A percentile compares a stretch with the other conserved stretches of the same genome.
phyloP scores from a whole-genome alignment of 2,329 filamentous ascomycete species.

The Leptographium wingfieldii region DNA sequence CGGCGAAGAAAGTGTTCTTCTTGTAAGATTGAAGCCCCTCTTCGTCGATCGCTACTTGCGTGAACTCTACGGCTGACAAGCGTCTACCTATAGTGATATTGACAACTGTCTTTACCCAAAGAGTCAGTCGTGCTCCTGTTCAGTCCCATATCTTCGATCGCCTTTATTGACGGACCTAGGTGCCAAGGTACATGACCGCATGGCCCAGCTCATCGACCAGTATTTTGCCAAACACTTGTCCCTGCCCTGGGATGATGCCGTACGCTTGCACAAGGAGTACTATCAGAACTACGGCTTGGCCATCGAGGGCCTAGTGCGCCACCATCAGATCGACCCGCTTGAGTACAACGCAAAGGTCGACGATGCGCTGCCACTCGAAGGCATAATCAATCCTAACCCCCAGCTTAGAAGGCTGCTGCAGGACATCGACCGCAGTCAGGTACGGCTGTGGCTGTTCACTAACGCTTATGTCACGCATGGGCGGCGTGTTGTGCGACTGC shows the following conservation, averaged over 20 bases:
- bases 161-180: slow-evolving; percentile 26
- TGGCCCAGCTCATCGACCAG: slow-evolving; percentile 67
- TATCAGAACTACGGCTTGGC: slow-evolving; percentile 95
- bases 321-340: slow-evolving; percentile 89
- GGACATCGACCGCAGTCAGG: slow-evolving; percentile 72
- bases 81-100: slow-evolving; percentile 60
- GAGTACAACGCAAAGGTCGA: slow-evolving; percentile 94
- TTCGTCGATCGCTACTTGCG: not conserved
- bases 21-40: slow-evolving; percentile 23
- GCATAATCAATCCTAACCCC: slow-evolving; percentile 67
- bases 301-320: slow-evolving; percentile 83
- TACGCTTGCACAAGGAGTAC: slow-evolving; percentile 76
- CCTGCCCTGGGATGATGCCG: slow-evolving; percentile 65
- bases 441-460: slow-evolving; percentile 87
- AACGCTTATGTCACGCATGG: slow-evolving; percentile 92
- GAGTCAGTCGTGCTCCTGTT: slow-evolving; percentile 37
- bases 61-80: not conserved
- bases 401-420: slow-evolving; percentile 63
- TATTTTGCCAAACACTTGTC: slow-evolving; percentile 58
- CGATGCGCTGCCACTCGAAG: slow-evolving; percentile 80
- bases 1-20: slow-evolving; percentile 25
- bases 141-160: not conserved
- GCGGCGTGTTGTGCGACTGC: slow-evolving; percentile 64
- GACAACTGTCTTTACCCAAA: slow-evolving; percentile 95
- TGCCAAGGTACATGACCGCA: slow-evolving; percentile 73